Evolutionary conservation across 441 rosid genomes (phyloP), one percentile per base, ranked within the genome.

Genomic region (Pelargonium fulgidum): DNA sequence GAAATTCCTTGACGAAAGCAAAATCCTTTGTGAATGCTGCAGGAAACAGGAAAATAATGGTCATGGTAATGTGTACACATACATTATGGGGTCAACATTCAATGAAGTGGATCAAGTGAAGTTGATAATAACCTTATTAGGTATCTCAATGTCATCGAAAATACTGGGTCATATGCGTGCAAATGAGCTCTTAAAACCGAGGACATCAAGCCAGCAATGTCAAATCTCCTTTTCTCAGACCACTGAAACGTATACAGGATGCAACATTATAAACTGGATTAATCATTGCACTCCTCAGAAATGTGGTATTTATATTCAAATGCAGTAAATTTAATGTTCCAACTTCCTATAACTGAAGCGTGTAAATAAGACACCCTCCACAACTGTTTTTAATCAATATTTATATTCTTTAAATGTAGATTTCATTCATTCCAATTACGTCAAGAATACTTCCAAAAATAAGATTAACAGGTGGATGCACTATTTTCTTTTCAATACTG

Each of bases 121-220:
- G 47, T 64, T 33, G 26, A 20, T 64, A 65, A 72, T 63, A 70
- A 93, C 97, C 97, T 85, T 68, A 91, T 88, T 76, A 91, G 81
- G 74, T 93, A 93, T 82, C 93, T 85, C 79, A 93, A 78, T 13
- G 96, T 79, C 96, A 93, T 85, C 9, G 92, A 84, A 73, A 93
- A 87, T 11, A 84, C 65, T 7, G 99, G 93, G 82, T 93, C 94
- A 68, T 93, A 89, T 62, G 92, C 96, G 61, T 81, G 97, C 67
- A 93, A 82, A 76, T 89, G 85, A 67, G 96, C 92, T 82, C 96
- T 86, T 76, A 91, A 80, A 65, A 93, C 85, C 72, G 99, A 88
- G 39, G 91, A 85, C 87, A 93, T 81, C 29, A 88, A 75, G 70
- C 97, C 97, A 76, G 96, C 93, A 84, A 93, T 91, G 70, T 91